Percentiles rank a stretch among this genome's conserved stretches.
Conservation (phyloP, 2,329 filamentous ascomycete genomes). For the Zarea fungicola region DNA sequence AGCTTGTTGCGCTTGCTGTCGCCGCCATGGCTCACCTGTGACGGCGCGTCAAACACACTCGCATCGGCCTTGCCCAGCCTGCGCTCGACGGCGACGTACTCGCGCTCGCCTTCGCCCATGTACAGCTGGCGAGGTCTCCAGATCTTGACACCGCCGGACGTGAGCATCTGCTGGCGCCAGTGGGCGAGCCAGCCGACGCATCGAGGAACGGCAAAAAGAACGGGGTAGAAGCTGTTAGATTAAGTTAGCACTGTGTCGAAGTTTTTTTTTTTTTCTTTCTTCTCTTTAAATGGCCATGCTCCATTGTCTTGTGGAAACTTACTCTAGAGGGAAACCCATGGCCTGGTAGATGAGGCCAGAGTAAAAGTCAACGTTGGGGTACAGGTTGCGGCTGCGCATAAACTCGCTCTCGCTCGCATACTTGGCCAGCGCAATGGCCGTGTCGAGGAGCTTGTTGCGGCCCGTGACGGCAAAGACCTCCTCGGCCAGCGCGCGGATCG, state of each 20-base stretch:
- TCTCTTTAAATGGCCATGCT: too few relatives aligned
- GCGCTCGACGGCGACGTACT: conserved; percentile 35
- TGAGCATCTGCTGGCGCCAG: conserved; percentile 47
- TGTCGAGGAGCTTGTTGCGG: conserved; percentile 46
- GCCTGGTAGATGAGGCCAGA: conserved; percentile 48
- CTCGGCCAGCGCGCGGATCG: conserved; percentile 44
- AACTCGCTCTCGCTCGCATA: conserved; percentile 42
- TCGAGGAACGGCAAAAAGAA: conserved; percentile 45
- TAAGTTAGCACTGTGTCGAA: too few relatives aligned
- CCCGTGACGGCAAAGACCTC: conserved; percentile 46
- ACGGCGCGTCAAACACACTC: conserved; percentile 30
- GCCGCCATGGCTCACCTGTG: conserved; percentile 33
- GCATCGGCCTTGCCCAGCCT: conserved; percentile 28
- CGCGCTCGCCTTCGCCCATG: conserved; percentile 37
- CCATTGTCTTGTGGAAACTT: conserved; percentile 15
- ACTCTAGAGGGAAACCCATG: conserved; percentile 47
- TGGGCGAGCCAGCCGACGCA: conserved; percentile 48
- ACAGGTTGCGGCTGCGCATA: conserved; percentile 43
- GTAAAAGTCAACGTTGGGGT: conserved; percentile 50
- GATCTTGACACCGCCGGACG: conserved; percentile 42
- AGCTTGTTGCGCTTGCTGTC: conserved; percentile 38
- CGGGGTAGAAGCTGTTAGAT: conserved; percentile 44
- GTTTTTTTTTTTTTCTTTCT: too few relatives aligned
- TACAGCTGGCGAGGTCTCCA: conserved; percentile 46
- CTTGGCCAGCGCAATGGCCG: conserved; percentile 40